Evolutionary conservation across 257 asterid species (phyloP).

Genomic region (Linaria vulgaris): DNA sequence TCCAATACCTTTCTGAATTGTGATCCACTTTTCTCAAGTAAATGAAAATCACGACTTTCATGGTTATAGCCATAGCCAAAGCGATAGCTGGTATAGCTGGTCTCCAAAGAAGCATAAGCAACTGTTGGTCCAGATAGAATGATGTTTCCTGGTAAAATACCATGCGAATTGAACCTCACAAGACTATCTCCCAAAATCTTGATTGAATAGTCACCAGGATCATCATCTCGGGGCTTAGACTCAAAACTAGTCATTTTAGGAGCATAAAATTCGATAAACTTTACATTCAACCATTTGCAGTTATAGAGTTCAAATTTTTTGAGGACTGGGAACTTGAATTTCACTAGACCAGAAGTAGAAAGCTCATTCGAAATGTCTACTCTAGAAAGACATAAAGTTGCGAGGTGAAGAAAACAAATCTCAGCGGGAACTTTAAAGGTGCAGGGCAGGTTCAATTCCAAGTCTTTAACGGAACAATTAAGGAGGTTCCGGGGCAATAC

Average conservation of each 20-base stretch:
- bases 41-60: background rate
- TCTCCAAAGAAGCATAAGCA: background rate
- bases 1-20: background rate
- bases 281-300: constrained; percentile 9
- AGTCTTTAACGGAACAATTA: background rate
- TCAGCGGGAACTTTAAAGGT: background rate
- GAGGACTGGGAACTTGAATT: background rate
- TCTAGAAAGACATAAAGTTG: background rate
- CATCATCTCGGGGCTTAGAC: background rate
- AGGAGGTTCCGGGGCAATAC: background rate
- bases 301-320: background rate
- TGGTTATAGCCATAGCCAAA: no score
- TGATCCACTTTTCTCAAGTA: background rate
- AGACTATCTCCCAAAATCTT: background rate
- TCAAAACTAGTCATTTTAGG: background rate
- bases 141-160: background rate
- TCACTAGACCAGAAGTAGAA: background rate
- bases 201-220: background rate
- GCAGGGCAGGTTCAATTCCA: background rate
- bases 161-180: background rate
- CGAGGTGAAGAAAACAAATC: constrained; percentile 2
- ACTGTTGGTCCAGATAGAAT: background rate
- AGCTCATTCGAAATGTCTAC: background rate
- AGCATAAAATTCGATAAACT: constrained; percentile 5
- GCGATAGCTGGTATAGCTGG: no score